Evolutionary conservation across 148 eudicot genomes (phyloP).

Genomic region (Silene latifolia): DNA sequence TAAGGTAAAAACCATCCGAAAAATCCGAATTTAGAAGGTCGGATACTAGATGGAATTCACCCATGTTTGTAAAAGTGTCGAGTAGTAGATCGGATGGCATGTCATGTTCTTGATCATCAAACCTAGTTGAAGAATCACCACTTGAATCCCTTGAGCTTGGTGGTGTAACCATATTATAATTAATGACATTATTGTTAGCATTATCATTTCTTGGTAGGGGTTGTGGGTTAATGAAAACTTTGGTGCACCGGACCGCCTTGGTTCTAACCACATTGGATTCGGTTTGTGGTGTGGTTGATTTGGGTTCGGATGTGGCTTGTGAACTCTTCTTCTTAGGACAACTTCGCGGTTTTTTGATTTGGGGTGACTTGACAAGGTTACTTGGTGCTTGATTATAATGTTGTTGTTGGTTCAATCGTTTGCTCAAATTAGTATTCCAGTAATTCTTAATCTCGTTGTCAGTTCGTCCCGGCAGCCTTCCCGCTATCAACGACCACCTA

Average conservation of each 20-base stretch:
- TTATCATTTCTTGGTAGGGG: conserved; percentile 2
- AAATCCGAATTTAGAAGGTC: conserved; percentile 29
- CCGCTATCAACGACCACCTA: conserved; percentile 46
- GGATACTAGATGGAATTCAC: conserved; percentile 20
- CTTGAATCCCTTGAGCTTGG: not conserved
- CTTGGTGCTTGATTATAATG: conserved; percentile 1
- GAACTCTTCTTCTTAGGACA: conserved; percentile 1
- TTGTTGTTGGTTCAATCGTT: conserved; percentile 21
- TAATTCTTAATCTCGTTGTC: conserved; percentile 46
- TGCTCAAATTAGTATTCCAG: conserved; percentile 43
- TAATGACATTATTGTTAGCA: not conserved
- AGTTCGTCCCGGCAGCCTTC: conserved; percentile 47
- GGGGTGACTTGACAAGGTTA: not conserved
- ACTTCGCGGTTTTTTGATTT: conserved; percentile 11
- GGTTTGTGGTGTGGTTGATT: not conserved
- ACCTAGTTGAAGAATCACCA: not conserved
- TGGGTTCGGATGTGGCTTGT: not conserved
- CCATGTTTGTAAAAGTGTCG: conserved; percentile 14
- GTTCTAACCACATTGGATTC: conserved; percentile 32
- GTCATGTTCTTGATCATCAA: conserved; percentile 7
- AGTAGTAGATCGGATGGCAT: conserved; percentile 4
- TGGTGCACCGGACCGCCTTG: conserved; percentile 39
- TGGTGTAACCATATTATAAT: not conserved
- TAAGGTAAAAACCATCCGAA: conserved; percentile 22
- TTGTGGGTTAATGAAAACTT: conserved; percentile 27